These are phyloP conservation scores for Ceratocystis ficicola DNA, from an alignment of 2,329 filamentous ascomycete species.

Conservation along the genomic window DNA sequence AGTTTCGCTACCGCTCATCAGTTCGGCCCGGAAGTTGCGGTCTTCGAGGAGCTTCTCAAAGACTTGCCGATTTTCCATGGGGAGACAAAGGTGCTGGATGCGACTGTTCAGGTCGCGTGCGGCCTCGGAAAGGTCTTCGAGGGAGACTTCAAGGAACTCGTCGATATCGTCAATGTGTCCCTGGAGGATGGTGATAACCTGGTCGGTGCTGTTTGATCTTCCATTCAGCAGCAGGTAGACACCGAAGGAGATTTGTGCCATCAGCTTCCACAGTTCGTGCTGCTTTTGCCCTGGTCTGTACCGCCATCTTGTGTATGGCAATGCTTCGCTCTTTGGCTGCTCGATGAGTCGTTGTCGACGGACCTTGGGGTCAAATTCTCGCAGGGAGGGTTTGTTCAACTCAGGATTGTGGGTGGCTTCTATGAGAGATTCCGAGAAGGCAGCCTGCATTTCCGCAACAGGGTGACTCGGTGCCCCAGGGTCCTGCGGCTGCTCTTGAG, in stretches of 20 bases:
- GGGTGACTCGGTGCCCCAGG: constrained; percentile 45
- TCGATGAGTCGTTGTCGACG: constrained; percentile 58
- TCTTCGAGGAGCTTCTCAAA: constrained; percentile 86
- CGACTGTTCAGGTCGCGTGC: constrained; percentile 67
- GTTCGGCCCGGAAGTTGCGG: constrained; percentile 64
- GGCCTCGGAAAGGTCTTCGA: constrained; percentile 73
- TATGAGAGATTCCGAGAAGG: constrained; percentile 69
- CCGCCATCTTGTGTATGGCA: constrained; percentile 64
- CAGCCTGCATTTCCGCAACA: constrained; percentile 62
- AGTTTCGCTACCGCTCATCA: constrained; percentile 76
- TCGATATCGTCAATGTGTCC: constrained; percentile 90
- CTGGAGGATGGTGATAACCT: constrained; percentile 81
- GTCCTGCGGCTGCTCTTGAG: not conserved
- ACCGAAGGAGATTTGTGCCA: constrained; percentile 87
- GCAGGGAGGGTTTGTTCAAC: constrained; percentile 39
- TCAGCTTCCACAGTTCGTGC: constrained; percentile 80
- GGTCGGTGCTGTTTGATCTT: constrained; percentile 75
- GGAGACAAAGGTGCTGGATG: constrained; percentile 66
- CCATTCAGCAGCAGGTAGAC: constrained; percentile 76
- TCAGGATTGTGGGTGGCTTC: constrained; percentile 35
- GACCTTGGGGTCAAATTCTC: constrained; percentile 44
- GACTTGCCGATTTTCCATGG: constrained; percentile 66
- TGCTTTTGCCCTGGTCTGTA: constrained; percentile 62
- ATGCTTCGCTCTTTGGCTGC: constrained; percentile 53
- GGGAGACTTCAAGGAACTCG: constrained; percentile 72